Base-by-base conservation (phyloP, 805 yeast species). In the Saccharomycodes ludwigii region DNA sequence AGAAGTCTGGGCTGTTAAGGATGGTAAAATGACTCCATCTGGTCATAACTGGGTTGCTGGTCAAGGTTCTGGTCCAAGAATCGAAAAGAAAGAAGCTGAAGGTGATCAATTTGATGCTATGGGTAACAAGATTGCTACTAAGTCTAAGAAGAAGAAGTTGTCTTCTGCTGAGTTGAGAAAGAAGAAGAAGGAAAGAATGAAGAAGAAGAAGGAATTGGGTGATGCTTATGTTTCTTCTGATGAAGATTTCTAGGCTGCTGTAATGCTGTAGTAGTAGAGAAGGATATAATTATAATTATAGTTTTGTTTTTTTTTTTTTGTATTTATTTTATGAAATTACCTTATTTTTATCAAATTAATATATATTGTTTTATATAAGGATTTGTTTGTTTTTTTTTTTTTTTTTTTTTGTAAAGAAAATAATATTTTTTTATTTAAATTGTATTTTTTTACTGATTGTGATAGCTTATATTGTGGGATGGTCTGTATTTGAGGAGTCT, bases 121-220 rank as follows among this genome's bases (percentile, higher is more conserved):
- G 93, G 99, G 99, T 75, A 91, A 91, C 95, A 91, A 91, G 93
- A 76, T 91, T 66, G 86, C 84, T 58, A 69, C 81, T 63, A 83
- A 72, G 64, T 83, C 85, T 81, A 91, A 91, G 93, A 86, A 81
- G 78, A 73, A 74, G 67, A 91, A 91, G 82, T 75, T 91, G 61
- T 82, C 96, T 50, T 85, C 97, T 62, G 96, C 98, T 48, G 99
- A 91, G 69, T 73, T 88, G 65, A 84, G 99, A 79, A 91, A 91
- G 95, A 91, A 91, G 95, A 91, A 91, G 96, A 91, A 91, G 94
- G 98, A 91, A 73, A 85, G 99, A 79, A 86, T 91, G 97, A 84
- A 81, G 81, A 91, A 88, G 94, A 91, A 88, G 96, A 91, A 91
- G 94, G 94, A 80, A 67, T 66, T 86, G 63, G 97, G 97, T 75